Conservation (phyloP, 306 rosid genomes). For the Lathyrus oleraceus region DNA sequence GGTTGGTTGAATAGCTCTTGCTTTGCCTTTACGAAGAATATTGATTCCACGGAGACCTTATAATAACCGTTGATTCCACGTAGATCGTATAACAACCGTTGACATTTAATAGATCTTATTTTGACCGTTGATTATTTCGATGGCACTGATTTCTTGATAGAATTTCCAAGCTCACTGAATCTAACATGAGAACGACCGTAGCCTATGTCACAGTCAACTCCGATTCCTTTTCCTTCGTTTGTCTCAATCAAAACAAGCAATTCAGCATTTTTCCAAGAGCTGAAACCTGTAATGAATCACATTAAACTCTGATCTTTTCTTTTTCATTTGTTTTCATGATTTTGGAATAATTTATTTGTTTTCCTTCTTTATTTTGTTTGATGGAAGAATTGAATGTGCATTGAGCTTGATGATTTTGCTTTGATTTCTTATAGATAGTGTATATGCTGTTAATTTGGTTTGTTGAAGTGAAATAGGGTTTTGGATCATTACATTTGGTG, state of each 20-base stretch:
- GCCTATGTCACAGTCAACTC: not conserved
- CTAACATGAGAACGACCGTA: slow-evolving; percentile 1
- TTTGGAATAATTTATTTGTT: not conserved
- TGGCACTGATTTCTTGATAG: not conserved
- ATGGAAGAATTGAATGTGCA: not conserved
- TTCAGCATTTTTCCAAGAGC: not conserved
- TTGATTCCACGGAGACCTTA: too few species aligned
- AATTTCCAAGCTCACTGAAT: slow-evolving; percentile 11
- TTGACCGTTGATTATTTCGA: not conserved
- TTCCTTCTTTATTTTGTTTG: not conserved
- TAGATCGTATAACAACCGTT: too few species aligned
- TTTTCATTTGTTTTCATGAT: not conserved
- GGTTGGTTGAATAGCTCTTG: not conserved
- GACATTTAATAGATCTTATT: too few species aligned
- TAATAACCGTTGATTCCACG: too few species aligned
- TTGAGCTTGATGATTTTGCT: not conserved
- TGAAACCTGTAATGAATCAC: slow-evolving; percentile 37
- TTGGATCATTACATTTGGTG: not conserved
- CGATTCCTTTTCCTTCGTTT: too few species aligned
- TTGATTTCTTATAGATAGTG: not conserved
- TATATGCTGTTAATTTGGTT: not conserved
- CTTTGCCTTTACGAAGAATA: too few species aligned
- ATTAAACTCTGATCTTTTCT: not conserved
- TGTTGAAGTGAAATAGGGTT: not conserved
- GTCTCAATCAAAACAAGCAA: slow-evolving; percentile 16